A percentile compares a stretch with the other conserved stretches of the same genome.
phyloP scores from a whole-genome alignment of 257 asterid species.

The Salvia hispanica region DNA sequence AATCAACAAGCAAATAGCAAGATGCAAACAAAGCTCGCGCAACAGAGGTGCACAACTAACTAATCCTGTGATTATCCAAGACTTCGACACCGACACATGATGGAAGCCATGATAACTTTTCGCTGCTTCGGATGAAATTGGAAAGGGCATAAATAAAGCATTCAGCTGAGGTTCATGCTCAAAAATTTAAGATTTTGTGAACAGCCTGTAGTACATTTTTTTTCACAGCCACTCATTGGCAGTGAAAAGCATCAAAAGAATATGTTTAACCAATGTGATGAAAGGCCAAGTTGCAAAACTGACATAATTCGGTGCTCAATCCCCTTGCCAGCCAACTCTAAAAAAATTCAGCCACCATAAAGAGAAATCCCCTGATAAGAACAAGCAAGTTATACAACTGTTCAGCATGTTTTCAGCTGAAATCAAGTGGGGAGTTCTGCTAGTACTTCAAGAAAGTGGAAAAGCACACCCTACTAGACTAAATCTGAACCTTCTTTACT shows the following conservation, averaged over 20 bases:
- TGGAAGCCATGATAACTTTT: not conserved
- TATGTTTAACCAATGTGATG: not conserved
- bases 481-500: not conserved
- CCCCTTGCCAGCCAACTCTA: constrained; percentile 27
- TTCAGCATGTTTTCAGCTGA: not conserved
- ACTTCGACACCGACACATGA: not conserved
- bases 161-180: constrained; percentile 6
- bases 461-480: not conserved
- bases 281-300: constrained; percentile 5
- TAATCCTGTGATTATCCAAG: not conserved
- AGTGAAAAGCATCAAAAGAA: constrained; percentile 10
- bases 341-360: constrained; percentile 46
- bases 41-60: not conserved
- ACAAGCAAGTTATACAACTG: constrained; percentile 5
- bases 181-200: not conserved
- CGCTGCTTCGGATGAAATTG: not conserved
- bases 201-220: not conserved
- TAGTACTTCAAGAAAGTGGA: not conserved
- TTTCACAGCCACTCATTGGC: constrained; percentile 5
- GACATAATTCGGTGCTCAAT: constrained; percentile 6
- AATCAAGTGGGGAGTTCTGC: constrained; percentile 1
- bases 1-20: not conserved
- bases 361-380: constrained; percentile 45
- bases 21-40: not conserved
- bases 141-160: constrained; percentile 17